Evolutionary conservation across 805 yeast genomes (phyloP), one percentile per base, ranked within the genome.

Genomic region (Lipomyces sp.): DNA sequence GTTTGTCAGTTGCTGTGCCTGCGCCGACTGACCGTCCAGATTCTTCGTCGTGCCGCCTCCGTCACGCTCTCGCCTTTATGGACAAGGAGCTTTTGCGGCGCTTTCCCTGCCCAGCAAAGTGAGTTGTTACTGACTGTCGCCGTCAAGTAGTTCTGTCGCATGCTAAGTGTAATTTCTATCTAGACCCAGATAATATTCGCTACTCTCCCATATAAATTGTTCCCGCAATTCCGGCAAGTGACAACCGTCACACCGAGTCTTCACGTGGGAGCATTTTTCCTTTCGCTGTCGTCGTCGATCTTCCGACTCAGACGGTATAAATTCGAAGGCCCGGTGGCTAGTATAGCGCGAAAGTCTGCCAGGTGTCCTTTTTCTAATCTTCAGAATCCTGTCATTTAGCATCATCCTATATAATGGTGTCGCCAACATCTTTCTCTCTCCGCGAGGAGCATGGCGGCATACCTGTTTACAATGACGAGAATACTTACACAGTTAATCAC

Each of bases 401-500:
- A 33, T 4, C 35, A 5, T 24, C 32, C 15, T 8, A 15, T 29
- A 2, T 29, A 24, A 63, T 66, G 69, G 67, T 63, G 6, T 66
- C 69, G n/a, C 66, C 69, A 5, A 39, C 61, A 15, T 29, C 55
- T 5, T 30, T 54, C 48, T 53, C 34, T 13, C 13, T 24, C 32
- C 5, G 15, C 51, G 37, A 35, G 34, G 67, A 39, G 34, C 29
- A 39, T 29, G 62, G 51, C 57, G 42, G 54, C 60, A 48, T 35
- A 29, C 65, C 68, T 10, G 65, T 60, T 13, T 53, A 56, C 57
- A 57, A 55, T 35, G 42, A 53, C 56, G 55, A 53, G 37, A 68
- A 59, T 34, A 59, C 68, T 4, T 72, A 72, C 64, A 87, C 83
- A 75, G 86, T 92, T 73, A 93, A 93, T 78, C 94, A 89, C 77